Conservation (phyloP, 2,329 filamentous ascomycete genomes). For the Beauveria caledonica region DNA sequence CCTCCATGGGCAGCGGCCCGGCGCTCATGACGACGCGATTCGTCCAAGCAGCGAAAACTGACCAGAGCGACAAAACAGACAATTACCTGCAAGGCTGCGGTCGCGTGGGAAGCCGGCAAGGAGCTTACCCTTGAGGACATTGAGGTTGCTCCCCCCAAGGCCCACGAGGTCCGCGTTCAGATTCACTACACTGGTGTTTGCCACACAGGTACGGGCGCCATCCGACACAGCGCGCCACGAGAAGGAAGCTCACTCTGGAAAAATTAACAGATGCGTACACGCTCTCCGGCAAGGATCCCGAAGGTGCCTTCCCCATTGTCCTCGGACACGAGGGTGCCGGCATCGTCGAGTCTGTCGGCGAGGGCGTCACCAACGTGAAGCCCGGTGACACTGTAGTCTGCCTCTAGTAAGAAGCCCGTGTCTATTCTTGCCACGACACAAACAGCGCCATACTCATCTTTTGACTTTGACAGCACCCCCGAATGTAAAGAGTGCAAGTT, state of each 20-base stretch:
- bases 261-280: conserved; percentile 73
- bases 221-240: not conserved
- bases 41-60: not conserved
- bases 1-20: conserved; percentile 14
- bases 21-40: conserved; percentile 3
- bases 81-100: conserved; percentile 93
- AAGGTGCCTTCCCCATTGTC: conserved; percentile 85
- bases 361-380: conserved; percentile 92
- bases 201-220: conserved; percentile 66
- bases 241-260: not conserved
- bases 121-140: conserved; percentile 83
- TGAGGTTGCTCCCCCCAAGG: conserved; percentile 80
- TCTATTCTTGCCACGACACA: not conserved
- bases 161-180: conserved; percentile 93
- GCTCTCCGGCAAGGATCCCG: conserved; percentile 91
- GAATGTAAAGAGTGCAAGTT: conserved; percentile 99
- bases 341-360: conserved; percentile 86
- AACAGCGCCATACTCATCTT: no score
- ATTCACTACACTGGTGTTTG: conserved; percentile 98
- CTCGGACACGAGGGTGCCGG: conserved; percentile 88
- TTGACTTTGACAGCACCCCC: conserved; percentile 58
- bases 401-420: conserved; percentile 58
- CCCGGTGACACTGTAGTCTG: conserved; percentile 84
- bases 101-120: conserved; percentile 95
- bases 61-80: conserved; percentile 45